Evolutionary conservation across 768 basidiomycete species (phyloP).

Genomic region (Tylopilus vinaceipallidus): DNA sequence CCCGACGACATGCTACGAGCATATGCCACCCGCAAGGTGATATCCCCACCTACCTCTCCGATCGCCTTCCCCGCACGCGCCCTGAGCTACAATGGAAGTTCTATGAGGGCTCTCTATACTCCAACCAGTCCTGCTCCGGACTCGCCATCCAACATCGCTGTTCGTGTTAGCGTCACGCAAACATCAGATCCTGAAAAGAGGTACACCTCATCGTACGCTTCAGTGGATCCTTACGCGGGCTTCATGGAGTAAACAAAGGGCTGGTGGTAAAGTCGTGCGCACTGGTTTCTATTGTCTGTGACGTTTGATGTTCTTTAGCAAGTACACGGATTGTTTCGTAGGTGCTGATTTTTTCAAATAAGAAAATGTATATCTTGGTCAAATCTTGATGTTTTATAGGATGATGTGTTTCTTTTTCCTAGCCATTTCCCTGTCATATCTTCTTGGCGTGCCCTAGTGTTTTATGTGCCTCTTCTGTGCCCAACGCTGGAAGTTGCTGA

Average conservation of each 20-base stretch:
- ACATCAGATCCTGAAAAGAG: conserved; percentile 19
- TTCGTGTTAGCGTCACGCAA: conserved; percentile 9
- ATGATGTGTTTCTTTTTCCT: background rate
- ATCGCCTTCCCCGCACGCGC: conserved; percentile 30
- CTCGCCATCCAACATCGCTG: background rate
- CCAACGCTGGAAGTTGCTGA: conserved; percentile 14
- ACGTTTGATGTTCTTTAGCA: background rate
- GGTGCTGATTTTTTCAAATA: background rate
- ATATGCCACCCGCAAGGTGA: conserved; percentile 52
- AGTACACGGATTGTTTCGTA: background rate
- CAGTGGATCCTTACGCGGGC: conserved; percentile 26
- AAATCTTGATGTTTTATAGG: conserved; percentile 15
- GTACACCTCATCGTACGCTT: conserved; percentile 25
- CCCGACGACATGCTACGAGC: conserved; percentile 79
- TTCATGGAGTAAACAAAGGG: conserved; percentile 7
- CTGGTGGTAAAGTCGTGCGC: background rate
- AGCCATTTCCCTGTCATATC: background rate
- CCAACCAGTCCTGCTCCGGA: conserved; percentile 18
- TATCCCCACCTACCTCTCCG: conserved; percentile 33
- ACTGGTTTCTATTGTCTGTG: background rate
- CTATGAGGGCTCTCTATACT: conserved; percentile 31
- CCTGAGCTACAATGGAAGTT: conserved; percentile 23
- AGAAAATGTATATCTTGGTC: conserved; percentile 17
- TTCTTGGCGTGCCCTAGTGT: conserved; percentile 4
- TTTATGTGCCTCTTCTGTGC: background rate